Evolutionary conservation across 1,284 basidiomycete species (phyloP), one percentile per base, ranked within the genome.

Genomic region (Ceratobasidium sp.): DNA sequence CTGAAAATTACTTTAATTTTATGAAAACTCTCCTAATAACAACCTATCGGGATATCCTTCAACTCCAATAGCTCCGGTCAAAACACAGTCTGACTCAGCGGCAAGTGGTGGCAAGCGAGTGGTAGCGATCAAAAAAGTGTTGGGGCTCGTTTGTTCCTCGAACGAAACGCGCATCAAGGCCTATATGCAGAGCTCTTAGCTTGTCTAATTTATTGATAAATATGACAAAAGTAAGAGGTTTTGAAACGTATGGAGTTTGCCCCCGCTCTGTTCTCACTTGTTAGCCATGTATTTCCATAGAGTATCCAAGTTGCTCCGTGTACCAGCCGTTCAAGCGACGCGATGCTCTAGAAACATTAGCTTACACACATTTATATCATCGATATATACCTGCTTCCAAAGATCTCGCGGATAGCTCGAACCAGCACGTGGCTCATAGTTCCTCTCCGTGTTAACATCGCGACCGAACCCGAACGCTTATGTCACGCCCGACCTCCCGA

Each of bases 51-150:
- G n/a, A n/a, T n/a, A n/a, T n/a, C n/a, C n/a, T 44, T 23, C 13
- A 26, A 68, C 53, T 26, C 49, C 55, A 33, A 28, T 33, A 51
- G 2, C 10, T 28, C 13, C 40, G 28, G n/a, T n/a, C n/a, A n/a
- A n/a, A n/a, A n/a, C n/a, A n/a, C n/a, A n/a, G n/a, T 20, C 1
- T 44, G 61, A n/a, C 61, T 64, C 28, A n/a, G 42, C 12, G 39
- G 13, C 61, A 5, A 44, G 61, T 40, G 13, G 3, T 15, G 40
- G 44, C 64, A 53, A 66, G 73, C 73, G 73, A 68, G 49, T 9
- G 18, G 33, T 23, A 18, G 39, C 63, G 63, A 76, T 76, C 61
- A 75, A 75, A 33, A 64, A 46, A 23, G 40, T 66, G 33, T 67
- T 66, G 26, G 33, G 61, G 46, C 26, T 40, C 56, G 73, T 56